These are phyloP conservation scores for Paecilomyces sp. DNA, from an alignment of 2,329 filamentous ascomycete species.

Conservation along the genomic window DNA sequence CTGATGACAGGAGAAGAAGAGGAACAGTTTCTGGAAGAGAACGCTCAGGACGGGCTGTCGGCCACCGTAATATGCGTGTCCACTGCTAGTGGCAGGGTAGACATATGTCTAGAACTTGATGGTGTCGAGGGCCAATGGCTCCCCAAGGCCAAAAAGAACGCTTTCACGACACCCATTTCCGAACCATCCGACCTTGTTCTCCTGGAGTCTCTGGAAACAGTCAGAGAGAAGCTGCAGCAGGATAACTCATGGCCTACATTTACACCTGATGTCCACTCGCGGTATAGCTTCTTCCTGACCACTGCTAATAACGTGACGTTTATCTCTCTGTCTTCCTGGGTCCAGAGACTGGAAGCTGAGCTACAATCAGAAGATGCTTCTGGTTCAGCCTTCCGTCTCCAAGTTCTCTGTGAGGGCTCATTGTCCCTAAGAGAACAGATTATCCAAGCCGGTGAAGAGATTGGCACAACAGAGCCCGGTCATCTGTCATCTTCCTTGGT, in stretches of 20 bases:
- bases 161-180: conserved; percentile 33
- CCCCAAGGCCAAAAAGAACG: conserved; percentile 37
- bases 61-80: conserved; percentile 52
- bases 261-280: conserved; percentile 47
- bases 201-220: conserved; percentile 38
- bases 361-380: conserved; percentile 44
- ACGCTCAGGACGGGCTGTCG: conserved; percentile 45
- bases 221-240: conserved; percentile 18
- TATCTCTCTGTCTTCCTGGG: conserved; percentile 52
- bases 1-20: conserved; percentile 47
- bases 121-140: conserved; percentile 59
- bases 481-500: conserved; percentile 44
- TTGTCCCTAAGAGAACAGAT: conserved; percentile 44
- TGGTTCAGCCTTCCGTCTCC: conserved; percentile 50
- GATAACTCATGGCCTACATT: conserved; percentile 45
- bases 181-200: conserved; percentile 37
- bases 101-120: conserved; percentile 55
- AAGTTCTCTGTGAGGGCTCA: conserved; percentile 47
- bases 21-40: conserved; percentile 33
- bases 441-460: conserved; percentile 30
- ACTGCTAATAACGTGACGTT: conserved; percentile 47
- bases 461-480: conserved; percentile 15
- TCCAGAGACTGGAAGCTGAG: conserved; percentile 50
- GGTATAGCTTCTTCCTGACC: conserved; percentile 55
- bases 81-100: conserved; percentile 48